Conservation (phyloP, 495 filamentous ascomycete species). For the Podospora bellae-mahoneyi region DNA sequence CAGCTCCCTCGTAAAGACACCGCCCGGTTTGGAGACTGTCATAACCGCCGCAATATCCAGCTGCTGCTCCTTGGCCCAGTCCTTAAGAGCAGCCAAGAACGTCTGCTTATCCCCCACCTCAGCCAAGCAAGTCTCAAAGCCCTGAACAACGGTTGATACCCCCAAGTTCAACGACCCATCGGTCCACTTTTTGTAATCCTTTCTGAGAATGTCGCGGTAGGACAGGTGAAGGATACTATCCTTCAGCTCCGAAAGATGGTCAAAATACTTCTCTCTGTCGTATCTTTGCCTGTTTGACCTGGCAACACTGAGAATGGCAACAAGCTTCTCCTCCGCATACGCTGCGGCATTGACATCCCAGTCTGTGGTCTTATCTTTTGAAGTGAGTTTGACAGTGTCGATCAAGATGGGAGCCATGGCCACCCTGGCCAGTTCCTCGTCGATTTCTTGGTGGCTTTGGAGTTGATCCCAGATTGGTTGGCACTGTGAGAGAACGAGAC, state of each 20-base stretch:
- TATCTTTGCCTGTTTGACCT: slow-evolving; percentile 33
- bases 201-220: slow-evolving; percentile 71
- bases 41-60: slow-evolving; percentile 72
- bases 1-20: slow-evolving; percentile 67
- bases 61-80: slow-evolving; percentile 55
- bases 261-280: slow-evolving; percentile 59
- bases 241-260: slow-evolving; percentile 64
- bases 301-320: not conserved
- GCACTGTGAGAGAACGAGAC: slow-evolving; percentile 66
- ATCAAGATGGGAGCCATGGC: slow-evolving; percentile 77
- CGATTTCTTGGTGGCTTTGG: slow-evolving; percentile 21
- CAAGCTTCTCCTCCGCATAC: slow-evolving; percentile 53
- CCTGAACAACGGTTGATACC: slow-evolving; percentile 68
- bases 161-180: slow-evolving; percentile 62
- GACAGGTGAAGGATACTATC: slow-evolving; percentile 63
- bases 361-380: slow-evolving; percentile 67
- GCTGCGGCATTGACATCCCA: slow-evolving; percentile 62
- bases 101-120: slow-evolving; percentile 48
- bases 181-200: slow-evolving; percentile 91
- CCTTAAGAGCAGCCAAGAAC: slow-evolving; percentile 35
- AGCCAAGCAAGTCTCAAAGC: slow-evolving; percentile 54
- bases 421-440: slow-evolving; percentile 66
- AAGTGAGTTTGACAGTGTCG: slow-evolving; percentile 74
- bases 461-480: slow-evolving; percentile 53
- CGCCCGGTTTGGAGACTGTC: slow-evolving; percentile 60